phyloP scores from a whole-genome alignment of 805 yeast species.

The Starmera caribaea region DNA sequence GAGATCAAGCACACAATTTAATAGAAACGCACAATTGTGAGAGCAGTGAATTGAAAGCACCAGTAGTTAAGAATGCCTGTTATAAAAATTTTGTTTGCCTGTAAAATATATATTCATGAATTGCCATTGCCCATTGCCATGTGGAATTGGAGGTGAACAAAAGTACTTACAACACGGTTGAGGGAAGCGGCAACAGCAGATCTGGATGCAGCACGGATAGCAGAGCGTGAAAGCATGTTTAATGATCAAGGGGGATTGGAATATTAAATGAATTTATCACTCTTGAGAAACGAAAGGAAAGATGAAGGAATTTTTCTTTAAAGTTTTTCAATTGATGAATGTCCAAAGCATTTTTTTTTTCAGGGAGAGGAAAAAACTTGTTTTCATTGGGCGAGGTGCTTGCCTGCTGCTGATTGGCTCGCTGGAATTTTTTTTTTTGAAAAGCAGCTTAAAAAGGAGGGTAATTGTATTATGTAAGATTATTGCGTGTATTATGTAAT shows the following conservation, averaged over 20 bases:
- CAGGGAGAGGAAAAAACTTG: conserved; percentile 6
- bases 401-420: neutral
- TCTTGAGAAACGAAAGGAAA: neutral
- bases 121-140: too few species aligned
- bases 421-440: neutral
- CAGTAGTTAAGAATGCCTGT: too few species aligned
- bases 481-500: too few species aligned
- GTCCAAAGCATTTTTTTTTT: conserved; percentile 1
- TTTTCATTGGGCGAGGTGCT: conserved; percentile 1
- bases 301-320: conserved; percentile 1
- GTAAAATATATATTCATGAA: too few species aligned
- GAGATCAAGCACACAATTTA: too few species aligned
- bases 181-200: conserved; percentile 49
- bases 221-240: conserved; percentile 79
- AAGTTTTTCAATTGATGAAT: neutral
- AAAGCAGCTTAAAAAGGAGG: too few species aligned
- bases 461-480: too few species aligned
- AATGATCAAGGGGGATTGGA: conserved; percentile 5
- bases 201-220: conserved; percentile 78
- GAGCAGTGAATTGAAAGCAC: too few species aligned
- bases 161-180: conserved; percentile 30
- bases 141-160: too few species aligned
- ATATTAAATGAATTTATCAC: too few species aligned
- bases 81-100: too few species aligned
- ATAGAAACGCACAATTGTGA: too few species aligned